These are phyloP conservation scores for Aspergillus cejpii DNA, from an alignment of 2,329 filamentous ascomycete species.

Conservation along the genomic window DNA sequence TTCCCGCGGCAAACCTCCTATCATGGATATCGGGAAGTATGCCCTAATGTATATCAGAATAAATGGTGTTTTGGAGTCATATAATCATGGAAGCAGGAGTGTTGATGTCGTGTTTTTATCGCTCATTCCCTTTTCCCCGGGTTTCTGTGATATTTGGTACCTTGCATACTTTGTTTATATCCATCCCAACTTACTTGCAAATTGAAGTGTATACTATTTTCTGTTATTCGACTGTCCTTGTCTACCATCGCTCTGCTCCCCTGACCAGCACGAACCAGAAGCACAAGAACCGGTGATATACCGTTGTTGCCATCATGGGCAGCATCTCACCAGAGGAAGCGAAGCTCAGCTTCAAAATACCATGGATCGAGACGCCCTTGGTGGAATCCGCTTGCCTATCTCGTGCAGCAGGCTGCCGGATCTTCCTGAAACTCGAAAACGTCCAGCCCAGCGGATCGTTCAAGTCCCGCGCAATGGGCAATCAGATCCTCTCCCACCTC, in stretches of 20 bases:
- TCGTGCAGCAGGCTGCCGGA: slow-evolving; percentile 65
- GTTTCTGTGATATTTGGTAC: neutral
- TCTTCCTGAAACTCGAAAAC: slow-evolving; percentile 80
- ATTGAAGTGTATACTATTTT: neutral
- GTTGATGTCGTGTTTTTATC: slow-evolving; percentile 11
- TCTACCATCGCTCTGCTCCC: neutral
- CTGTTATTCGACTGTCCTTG: neutral
- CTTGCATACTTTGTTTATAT: neutral
- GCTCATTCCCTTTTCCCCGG: neutral
- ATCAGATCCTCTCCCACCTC: slow-evolving; percentile 56
- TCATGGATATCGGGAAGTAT: slow-evolving; percentile 17
- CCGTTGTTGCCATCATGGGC: slow-evolving; percentile 27
- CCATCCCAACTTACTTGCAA: neutral
- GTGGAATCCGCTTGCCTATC: slow-evolving; percentile 62
- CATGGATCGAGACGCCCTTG: slow-evolving; percentile 67
- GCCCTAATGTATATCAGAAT: slow-evolving; percentile 30
- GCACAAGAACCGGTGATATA: neutral
- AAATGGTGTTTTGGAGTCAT: slow-evolving; percentile 15
- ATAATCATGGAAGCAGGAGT: slow-evolving; percentile 16
- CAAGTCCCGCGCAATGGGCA: slow-evolving; percentile 71
- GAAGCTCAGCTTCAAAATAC: slow-evolving; percentile 32
- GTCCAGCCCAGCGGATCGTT: slow-evolving; percentile 80
- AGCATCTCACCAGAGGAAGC: slow-evolving; percentile 29
- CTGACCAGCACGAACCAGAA: neutral
- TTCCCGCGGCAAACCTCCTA: slow-evolving; percentile 32